These are phyloP conservation scores for Aspergillus brunneoviolaceus DNA, from an alignment of 2,329 filamentous ascomycete genomes.

Conservation along the genomic window DNA sequence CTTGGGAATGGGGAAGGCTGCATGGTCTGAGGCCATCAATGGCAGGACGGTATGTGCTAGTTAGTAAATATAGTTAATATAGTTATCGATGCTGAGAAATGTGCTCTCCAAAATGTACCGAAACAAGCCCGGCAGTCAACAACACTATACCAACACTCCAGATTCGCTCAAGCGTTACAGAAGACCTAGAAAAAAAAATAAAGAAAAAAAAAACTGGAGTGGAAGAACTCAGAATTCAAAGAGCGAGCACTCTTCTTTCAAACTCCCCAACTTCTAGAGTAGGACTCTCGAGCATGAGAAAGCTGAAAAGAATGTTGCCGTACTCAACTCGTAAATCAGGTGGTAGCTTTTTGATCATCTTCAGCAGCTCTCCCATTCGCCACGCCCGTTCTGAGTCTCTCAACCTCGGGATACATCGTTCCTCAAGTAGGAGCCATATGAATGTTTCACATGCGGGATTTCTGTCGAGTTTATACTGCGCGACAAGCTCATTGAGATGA, in stretches of 20 bases:
- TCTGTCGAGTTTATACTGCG: constrained; percentile 34
- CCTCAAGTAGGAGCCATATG: constrained; percentile 41
- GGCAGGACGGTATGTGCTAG: too few species aligned
- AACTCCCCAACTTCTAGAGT: constrained; percentile 35
- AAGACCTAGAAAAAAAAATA: background rate
- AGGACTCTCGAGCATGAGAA: constrained; percentile 34
- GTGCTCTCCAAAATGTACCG: too few species aligned
- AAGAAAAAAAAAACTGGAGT: background rate
- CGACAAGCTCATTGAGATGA: constrained; percentile 26
- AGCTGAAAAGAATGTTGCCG: constrained; percentile 40
- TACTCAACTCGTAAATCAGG: constrained; percentile 41
- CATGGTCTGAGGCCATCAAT: too few species aligned
- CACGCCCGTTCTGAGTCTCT: constrained; percentile 38
- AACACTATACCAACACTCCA: too few species aligned
- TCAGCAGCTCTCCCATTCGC: constrained; percentile 38
- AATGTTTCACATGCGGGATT: constrained; percentile 41
- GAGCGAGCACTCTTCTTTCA: constrained; percentile 29
- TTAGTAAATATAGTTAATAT: too few species aligned
- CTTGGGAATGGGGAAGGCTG: too few species aligned
- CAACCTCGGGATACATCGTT: constrained; percentile 36
- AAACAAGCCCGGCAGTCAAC: too few species aligned
- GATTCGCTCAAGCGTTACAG: background rate
- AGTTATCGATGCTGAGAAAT: too few species aligned
- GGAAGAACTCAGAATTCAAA: background rate
- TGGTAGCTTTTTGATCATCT: constrained; percentile 36